Conservation (phyloP, 371 early-diverging fungal genomes). For the Apophysomyces trapeziformis region DNA sequence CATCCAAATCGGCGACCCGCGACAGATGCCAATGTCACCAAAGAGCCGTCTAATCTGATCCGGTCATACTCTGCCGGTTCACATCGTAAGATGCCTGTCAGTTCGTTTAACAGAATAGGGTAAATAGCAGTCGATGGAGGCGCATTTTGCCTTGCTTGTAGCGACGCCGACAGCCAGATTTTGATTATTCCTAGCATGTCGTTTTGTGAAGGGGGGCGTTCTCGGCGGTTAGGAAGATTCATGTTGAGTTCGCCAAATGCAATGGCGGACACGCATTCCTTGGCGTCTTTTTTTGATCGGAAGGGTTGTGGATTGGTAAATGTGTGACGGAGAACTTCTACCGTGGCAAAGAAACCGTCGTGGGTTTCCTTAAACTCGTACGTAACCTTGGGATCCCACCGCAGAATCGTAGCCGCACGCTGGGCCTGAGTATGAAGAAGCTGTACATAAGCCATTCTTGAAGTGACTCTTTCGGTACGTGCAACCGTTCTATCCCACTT, state of each 20-base stretch:
- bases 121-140: not conserved
- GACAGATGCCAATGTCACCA: not conserved
- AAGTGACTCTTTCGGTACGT: not conserved
- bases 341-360: not conserved
- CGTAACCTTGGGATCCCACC: not conserved
- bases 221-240: not conserved
- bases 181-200: conserved; percentile 1
- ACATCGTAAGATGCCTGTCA: not conserved
- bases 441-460: not conserved
- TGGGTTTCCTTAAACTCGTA: not conserved
- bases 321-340: conserved; percentile 6
- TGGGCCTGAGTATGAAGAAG: not conserved
- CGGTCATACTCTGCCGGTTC: not conserved
- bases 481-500: no score
- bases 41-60: not conserved
- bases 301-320: not conserved
- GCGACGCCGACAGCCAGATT: conserved; percentile 3
- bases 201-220: not conserved
- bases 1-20: not conserved
- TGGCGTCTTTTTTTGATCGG: conserved; percentile 6
- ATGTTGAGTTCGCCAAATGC: conserved; percentile 1
- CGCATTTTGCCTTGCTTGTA: not conserved
- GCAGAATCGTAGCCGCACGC: not conserved
- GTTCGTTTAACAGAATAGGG: not conserved
- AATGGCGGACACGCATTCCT: not conserved